Percentiles rank a stretch among this genome's conserved stretches.
Conservation (phyloP, 2,329 filamentous ascomycete species). For the Hypoxylon rubiginosum region DNA sequence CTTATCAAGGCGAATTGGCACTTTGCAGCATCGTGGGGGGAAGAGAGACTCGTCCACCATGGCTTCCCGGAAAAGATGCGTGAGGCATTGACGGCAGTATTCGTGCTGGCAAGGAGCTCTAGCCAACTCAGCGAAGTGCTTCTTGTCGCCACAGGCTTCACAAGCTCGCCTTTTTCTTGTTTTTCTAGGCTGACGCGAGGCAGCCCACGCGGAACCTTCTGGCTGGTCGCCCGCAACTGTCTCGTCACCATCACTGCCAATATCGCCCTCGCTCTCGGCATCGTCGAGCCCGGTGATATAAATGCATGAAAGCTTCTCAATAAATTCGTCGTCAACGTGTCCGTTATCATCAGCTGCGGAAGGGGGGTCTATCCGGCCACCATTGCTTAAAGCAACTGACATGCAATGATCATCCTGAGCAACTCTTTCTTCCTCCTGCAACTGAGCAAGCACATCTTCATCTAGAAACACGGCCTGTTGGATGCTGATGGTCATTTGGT, state of each 20-base stretch:
- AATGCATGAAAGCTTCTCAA: constrained; percentile 30
- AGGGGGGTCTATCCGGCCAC: not conserved
- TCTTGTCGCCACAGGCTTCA: constrained; percentile 34
- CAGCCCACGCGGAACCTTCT: constrained; percentile 37
- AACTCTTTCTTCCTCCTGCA: not conserved
- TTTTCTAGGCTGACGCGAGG: constrained; percentile 14
- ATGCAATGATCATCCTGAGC: constrained; percentile 23
- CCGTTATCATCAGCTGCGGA: constrained; percentile 1
- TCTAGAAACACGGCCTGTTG: not conserved
- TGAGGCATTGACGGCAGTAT: constrained; percentile 66
- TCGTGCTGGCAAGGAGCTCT: constrained; percentile 54
- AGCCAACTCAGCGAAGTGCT: constrained; percentile 30
- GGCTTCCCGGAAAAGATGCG: constrained; percentile 57
- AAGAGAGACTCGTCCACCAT: constrained; percentile 66
- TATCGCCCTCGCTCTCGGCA: not conserved
- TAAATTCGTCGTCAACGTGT: constrained; percentile 20
- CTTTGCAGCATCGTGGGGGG: constrained; percentile 66
- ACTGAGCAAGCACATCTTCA: not conserved
- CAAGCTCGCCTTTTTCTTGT: constrained; percentile 20
- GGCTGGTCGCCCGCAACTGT: constrained; percentile 14
- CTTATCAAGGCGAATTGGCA: constrained; percentile 55
- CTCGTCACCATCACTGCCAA: too few relatives aligned
- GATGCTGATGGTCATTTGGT: not conserved
- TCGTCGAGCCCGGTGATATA: constrained; percentile 25
- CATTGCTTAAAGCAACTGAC: constrained; percentile 24